Base-by-base conservation (phyloP, 2,329 filamentous ascomycete genomes). In the Aspergillus phoenicis region DNA sequence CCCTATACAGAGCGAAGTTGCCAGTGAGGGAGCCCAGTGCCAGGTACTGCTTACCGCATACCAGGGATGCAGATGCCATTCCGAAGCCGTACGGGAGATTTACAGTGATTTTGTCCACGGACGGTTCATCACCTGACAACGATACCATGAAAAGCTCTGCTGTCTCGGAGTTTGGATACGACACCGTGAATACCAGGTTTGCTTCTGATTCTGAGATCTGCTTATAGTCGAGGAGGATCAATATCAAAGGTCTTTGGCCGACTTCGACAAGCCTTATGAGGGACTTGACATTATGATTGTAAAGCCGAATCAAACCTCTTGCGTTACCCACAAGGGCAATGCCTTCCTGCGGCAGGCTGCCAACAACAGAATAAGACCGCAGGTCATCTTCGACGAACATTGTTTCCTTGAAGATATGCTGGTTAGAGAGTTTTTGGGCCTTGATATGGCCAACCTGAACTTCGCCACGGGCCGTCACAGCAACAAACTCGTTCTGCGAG, bases 1-100 rank as follows among this genome's bases (percentile, higher is more conserved):
- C 41, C 70, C 62, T 58, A 63, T 84, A 86, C 1, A 85, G 55
- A 4, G 81, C 82, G 53, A 89, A 69, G 1, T 78, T 77, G 3
- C 87, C 87, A 55, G 76, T 77, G 62, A 85, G 81, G 39, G 84
- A 86, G 1, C 87, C 87, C 8, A 89, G 61, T 1, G 84, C 64
- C n/a, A 84, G 67, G 58, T 74, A 75, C 8, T 74, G 67, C 11
- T 64, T 66, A 15, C 65, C 57, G 3, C 60, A 61, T 1, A 80
- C 62, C 39, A 78, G 69, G 17, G 72, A 71, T 58, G 83, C 82
- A 63, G 82, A 83, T 17, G 84, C 85, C 13, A 87, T 78, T 2
- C 80, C 70, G 57, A 86, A 85, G 4, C 76, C 78, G 2, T 77
- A 66, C 5, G 82, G 79, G 5, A 80, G 33, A 69, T 62, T 52